These are phyloP conservation scores for Huntiella moniliformis DNA, from an alignment of 2,329 filamentous ascomycete genomes.

Conservation along the genomic window DNA sequence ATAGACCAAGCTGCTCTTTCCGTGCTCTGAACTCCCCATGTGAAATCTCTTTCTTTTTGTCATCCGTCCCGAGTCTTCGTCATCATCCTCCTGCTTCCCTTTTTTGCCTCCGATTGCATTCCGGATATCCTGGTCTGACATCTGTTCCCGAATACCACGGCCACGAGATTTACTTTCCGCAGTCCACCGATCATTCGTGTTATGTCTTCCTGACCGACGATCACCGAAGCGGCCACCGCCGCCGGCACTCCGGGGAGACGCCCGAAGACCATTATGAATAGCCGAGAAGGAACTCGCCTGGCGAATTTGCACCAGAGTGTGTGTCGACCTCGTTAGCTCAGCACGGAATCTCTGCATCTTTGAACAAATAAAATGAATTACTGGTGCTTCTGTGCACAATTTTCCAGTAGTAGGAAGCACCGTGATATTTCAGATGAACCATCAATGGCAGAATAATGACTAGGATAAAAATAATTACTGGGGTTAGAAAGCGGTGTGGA, in stretches of 20 bases:
- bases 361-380: too few species aligned
- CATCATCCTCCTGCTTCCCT: conserved; percentile 18
- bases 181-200: not conserved
- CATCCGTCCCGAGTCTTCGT: conserved; percentile 20
- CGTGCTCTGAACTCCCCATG: conserved; percentile 29
- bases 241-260: not conserved
- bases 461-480: too few species aligned
- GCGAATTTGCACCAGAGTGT: too few species aligned
- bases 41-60: conserved; percentile 33
- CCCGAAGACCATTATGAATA: conserved; percentile 42
- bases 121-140: conserved; percentile 10
- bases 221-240: not conserved
- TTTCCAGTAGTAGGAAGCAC: too few species aligned
- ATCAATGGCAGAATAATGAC: too few species aligned
- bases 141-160: not conserved
- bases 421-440: too few species aligned
- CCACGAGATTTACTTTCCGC: too few species aligned
- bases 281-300: conserved; percentile 33
- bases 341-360: too few species aligned
- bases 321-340: too few species aligned
- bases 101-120: conserved; percentile 18
- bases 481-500: too few species aligned
- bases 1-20: conserved; percentile 37
- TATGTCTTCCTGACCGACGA: not conserved
- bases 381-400: too few species aligned